Evolutionary conservation across 1,284 basidiomycete genomes (phyloP).

Genomic region (Cutaneotrichosporon sp.): DNA sequence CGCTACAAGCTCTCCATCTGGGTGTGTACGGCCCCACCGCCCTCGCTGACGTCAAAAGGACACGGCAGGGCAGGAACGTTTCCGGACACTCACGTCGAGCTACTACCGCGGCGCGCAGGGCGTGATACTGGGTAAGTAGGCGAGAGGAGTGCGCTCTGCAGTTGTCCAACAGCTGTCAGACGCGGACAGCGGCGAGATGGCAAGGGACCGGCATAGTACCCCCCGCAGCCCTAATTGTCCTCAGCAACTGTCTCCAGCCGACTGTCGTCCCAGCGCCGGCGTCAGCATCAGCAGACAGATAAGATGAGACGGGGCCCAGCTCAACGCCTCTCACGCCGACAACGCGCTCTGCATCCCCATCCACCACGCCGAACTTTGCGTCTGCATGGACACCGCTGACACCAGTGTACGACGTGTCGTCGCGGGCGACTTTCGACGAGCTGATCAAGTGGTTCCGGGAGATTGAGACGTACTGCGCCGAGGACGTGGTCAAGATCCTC

Average conservation of each 20-base stretch:
- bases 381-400: neutral
- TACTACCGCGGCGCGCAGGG: conserved; percentile 67
- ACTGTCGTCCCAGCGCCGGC: too few species aligned
- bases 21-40: conserved; percentile 37
- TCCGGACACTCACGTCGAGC: conserved; percentile 94
- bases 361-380: too few species aligned
- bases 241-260: too few species aligned
- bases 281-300: too few species aligned
- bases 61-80: conserved; percentile 93
- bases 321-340: too few species aligned
- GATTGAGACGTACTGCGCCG: conserved; percentile 84
- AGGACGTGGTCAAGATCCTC: conserved; percentile 86
- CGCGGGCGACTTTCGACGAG: conserved; percentile 83
- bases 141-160: neutral
- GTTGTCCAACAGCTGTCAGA: neutral
- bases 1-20: conserved; percentile 56
- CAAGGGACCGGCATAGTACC: too few species aligned
- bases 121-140: conserved; percentile 70
- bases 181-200: too few species aligned
- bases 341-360: too few species aligned
- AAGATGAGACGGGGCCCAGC: too few species aligned
- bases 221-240: too few species aligned
- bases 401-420: conserved; percentile 84
- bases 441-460: conserved; percentile 90
- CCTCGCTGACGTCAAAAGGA: too few species aligned